Evolutionary conservation across 495 filamentous ascomycete species (phyloP).

Genomic region (Trichocladium uniseriatum): DNA sequence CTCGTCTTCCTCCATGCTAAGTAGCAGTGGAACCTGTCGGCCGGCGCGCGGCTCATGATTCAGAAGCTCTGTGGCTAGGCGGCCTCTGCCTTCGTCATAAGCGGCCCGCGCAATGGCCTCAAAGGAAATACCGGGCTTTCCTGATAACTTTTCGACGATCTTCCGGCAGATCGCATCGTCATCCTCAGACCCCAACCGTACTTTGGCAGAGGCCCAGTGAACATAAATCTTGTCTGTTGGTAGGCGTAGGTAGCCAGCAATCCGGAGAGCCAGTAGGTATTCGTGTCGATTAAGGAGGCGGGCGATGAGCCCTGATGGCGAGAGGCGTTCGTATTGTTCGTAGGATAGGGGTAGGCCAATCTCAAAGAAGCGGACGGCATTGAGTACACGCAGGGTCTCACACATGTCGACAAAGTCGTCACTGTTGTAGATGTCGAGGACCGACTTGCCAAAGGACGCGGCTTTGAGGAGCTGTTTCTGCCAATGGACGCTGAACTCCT

Average conservation of each 20-base stretch:
- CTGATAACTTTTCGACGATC: conserved; percentile 77
- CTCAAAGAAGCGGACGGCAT: conserved; percentile 82
- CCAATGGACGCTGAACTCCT: conserved; percentile 84
- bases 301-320: conserved; percentile 75
- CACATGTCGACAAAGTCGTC: conserved; percentile 99
- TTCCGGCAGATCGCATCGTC: conserved; percentile 81
- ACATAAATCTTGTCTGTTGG: conserved; percentile 87
- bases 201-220: conserved; percentile 94
- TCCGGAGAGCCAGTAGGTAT: conserved; percentile 79
- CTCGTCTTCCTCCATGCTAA: conserved; percentile 93
- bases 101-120: conserved; percentile 90
- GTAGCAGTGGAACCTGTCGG: conserved; percentile 86
- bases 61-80: conserved; percentile 78
- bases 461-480: conserved; percentile 93
- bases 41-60: conserved; percentile 91
- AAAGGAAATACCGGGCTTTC: conserved; percentile 87
- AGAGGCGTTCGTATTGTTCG: conserved; percentile 79
- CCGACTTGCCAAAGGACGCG: conserved; percentile 93
- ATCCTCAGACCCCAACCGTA: conserved; percentile 70
- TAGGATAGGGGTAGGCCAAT: conserved; percentile 87
- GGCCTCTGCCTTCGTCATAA: conserved; percentile 83
- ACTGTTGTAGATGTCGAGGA: conserved; percentile 89
- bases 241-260: conserved; percentile 82
- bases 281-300: conserved; percentile 81
- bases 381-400: conserved; percentile 84